Percentiles rank a stretch among this genome's conserved stretches.
phyloP scores from a whole-genome alignment of 139 green algal species.

The Micractinium sp. region DNA sequence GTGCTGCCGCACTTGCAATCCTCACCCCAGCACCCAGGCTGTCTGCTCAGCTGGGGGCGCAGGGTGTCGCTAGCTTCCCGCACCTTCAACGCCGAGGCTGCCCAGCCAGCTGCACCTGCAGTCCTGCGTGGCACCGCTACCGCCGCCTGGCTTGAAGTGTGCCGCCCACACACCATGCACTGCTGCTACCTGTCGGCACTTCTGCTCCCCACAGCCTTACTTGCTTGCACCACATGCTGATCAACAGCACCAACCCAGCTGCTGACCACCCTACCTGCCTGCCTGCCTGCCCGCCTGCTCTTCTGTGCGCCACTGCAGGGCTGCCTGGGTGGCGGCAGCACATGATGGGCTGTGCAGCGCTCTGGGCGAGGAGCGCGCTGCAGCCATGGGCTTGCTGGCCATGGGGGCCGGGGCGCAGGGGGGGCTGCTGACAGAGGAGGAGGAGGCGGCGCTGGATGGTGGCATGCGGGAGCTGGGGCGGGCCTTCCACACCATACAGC shows the following conservation, averaged over 20 bases:
- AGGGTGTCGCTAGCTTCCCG: too few relatives aligned
- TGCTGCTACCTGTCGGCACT: background rate
- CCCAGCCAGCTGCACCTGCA: background rate
- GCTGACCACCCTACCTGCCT: background rate
- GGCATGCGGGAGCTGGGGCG: conserved; percentile 41
- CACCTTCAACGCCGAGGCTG: background rate
- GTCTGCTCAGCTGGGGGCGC: background rate
- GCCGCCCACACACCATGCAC: background rate
- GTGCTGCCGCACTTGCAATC: too few relatives aligned
- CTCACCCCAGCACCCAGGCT: too few relatives aligned
- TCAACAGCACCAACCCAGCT: background rate
- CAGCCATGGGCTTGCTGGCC: conserved; percentile 23
- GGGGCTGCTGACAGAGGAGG: background rate
- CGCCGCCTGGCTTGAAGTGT: too few relatives aligned
- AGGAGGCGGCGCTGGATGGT: conserved; percentile 34
- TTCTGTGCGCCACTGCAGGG: background rate
- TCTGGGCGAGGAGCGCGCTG: background rate
- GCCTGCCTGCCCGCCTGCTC: background rate
- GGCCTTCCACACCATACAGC: conserved; percentile 37
- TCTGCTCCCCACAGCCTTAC: background rate
- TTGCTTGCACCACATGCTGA: background rate
- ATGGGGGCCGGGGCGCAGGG: conserved; percentile 25
- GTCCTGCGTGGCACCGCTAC: background rate
- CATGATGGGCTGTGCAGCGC: conserved; percentile 1
- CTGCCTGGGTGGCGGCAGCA: background rate